These are phyloP conservation scores for Moniliophthora roreri DNA, from an alignment of 1,284 basidiomycete species.

Conservation along the genomic window DNA sequence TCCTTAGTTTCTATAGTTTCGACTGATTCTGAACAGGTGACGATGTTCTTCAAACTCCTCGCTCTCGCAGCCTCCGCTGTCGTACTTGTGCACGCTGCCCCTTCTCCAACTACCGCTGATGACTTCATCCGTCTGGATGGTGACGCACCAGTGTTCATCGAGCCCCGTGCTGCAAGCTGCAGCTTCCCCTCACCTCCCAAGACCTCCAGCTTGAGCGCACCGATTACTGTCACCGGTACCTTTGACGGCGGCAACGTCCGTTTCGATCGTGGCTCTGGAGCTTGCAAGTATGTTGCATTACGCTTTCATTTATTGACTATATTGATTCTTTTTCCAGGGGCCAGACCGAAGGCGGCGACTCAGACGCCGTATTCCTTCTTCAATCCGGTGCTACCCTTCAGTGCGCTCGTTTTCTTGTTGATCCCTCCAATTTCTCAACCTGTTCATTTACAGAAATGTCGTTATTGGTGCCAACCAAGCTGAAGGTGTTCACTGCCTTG, in stretches of 20 bases:
- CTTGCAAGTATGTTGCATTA: background rate
- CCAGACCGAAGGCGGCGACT: background rate
- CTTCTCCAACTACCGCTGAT: too few relatives aligned
- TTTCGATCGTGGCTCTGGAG: constrained; percentile 16
- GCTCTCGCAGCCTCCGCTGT: too few relatives aligned
- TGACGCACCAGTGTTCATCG: background rate
- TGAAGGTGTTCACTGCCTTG: constrained; percentile 17
- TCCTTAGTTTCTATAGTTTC: too few relatives aligned
- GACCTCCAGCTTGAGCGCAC: constrained; percentile 12
- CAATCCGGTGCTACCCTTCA: constrained; percentile 14
- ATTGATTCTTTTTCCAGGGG: background rate
- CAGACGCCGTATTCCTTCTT: constrained; percentile 13
- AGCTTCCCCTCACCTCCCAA: constrained; percentile 17
- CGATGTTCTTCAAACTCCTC: too few relatives aligned
- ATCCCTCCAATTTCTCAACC: background rate
- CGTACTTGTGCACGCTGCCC: too few relatives aligned
- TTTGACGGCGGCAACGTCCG: constrained; percentile 16
- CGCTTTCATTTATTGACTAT: background rate
- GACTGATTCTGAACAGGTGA: too few relatives aligned
- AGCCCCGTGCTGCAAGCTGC: constrained; percentile 14
- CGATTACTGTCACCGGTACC: constrained; percentile 16
- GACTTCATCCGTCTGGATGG: background rate
- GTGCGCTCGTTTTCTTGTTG: background rate
- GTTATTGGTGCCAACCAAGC: constrained; percentile 18
- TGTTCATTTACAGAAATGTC: constrained; percentile 8